These are phyloP conservation scores for Paramyrothecium sp. DNA, from an alignment of 2,329 filamentous ascomycete species.

Conservation along the genomic window DNA sequence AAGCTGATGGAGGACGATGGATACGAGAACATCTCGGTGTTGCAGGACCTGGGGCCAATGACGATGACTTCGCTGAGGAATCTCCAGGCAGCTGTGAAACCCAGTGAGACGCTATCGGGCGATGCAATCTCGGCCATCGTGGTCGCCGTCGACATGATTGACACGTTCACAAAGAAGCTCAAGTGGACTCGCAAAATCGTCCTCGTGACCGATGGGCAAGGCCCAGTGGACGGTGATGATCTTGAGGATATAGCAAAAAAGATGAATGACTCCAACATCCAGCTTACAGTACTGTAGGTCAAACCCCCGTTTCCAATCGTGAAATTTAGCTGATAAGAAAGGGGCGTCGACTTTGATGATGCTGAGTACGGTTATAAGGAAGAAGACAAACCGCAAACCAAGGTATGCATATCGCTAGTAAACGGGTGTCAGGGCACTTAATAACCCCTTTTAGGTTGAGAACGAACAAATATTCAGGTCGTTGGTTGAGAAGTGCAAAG, in stretches of 20 bases:
- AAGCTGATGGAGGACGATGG: constrained; percentile 65
- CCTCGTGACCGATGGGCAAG: constrained; percentile 79
- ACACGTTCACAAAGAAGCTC: constrained; percentile 72
- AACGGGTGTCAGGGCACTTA: constrained; percentile 6
- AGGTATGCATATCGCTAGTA: constrained; percentile 46
- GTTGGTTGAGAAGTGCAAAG: constrained; percentile 64
- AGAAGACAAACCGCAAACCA: constrained; percentile 72
- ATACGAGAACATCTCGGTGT: constrained; percentile 78
- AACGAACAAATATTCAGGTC: constrained; percentile 70
- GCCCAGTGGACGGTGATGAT: constrained; percentile 69
- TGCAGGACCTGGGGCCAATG: constrained; percentile 65
- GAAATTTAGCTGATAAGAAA: constrained; percentile 30
- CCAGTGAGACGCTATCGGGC: constrained; percentile 67
- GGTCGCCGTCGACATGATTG: constrained; percentile 84
- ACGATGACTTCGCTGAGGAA: constrained; percentile 67
- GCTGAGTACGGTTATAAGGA: constrained; percentile 87
- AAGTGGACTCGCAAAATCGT: constrained; percentile 81
- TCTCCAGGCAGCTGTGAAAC: constrained; percentile 62
- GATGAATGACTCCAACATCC: constrained; percentile 73
- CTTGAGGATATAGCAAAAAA: constrained; percentile 68
- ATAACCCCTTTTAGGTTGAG: constrained; percentile 28
- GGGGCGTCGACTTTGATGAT: constrained; percentile 93
- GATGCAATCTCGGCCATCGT: constrained; percentile 89
- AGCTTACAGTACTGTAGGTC: constrained; percentile 74
- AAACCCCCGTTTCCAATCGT: neutral